These are phyloP conservation scores for Paraphoma sp. DNA, from an alignment of 2,329 filamentous ascomycete genomes.

Conservation along the genomic window DNA sequence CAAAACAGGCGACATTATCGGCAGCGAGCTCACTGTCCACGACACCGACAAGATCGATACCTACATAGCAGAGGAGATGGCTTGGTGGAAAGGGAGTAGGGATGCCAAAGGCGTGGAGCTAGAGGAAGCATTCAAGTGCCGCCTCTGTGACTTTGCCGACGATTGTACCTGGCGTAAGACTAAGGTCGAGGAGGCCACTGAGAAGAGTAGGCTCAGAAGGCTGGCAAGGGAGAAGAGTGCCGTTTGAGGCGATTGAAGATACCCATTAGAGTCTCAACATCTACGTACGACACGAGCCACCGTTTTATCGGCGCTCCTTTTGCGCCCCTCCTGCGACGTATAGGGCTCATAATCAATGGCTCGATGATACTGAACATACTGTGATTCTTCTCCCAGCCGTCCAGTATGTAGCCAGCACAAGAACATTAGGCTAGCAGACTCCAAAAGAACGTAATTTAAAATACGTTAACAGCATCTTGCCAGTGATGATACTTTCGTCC, in stretches of 20 bases:
- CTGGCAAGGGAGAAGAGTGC: constrained; percentile 30
- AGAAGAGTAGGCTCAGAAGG: constrained; percentile 40
- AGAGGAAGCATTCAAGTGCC: constrained; percentile 88
- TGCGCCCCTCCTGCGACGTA: too few species aligned
- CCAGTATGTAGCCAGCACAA: too few species aligned
- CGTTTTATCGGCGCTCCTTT: too few species aligned
- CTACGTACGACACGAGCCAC: too few species aligned
- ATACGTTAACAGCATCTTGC: too few species aligned
- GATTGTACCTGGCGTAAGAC: constrained; percentile 78
- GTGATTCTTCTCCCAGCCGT: too few species aligned
- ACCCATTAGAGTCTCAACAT: too few species aligned
- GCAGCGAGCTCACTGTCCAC: constrained; percentile 69
- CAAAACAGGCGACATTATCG: constrained; percentile 59
- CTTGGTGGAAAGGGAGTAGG: constrained; percentile 87
- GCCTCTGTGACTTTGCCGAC: constrained; percentile 81
- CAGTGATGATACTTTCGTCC: too few species aligned
- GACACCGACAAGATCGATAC: constrained; percentile 67
- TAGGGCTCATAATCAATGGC: too few species aligned
- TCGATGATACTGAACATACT: too few species aligned
- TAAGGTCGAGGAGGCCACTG: constrained; percentile 68
- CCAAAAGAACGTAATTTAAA: too few species aligned
- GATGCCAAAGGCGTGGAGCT: constrained; percentile 76
- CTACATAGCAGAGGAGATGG: constrained; percentile 74
- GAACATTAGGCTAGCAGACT: too few species aligned
- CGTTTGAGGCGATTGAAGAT: constrained; percentile 16